These are phyloP conservation scores for Pyracantha coccinea DNA, from an alignment of 331 rosid species.

Conservation along the genomic window DNA sequence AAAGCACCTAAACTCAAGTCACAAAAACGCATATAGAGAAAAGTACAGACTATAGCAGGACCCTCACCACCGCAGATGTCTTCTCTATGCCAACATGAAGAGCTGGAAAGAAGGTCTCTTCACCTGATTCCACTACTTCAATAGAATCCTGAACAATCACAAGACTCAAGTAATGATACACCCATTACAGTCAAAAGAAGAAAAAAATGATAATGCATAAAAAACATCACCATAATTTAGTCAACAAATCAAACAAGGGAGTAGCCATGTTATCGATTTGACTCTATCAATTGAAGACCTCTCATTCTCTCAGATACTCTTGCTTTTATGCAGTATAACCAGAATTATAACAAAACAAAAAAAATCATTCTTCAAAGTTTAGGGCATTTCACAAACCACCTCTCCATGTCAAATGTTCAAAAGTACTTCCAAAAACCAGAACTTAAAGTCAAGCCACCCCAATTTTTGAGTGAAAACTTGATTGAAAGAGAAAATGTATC, in stretches of 20 bases:
- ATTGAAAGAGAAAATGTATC: not conserved
- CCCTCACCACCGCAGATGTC: constrained; percentile 73
- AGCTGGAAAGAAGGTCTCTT: constrained; percentile 88
- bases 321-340: not conserved
- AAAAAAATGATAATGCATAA: not conserved
- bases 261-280: not conserved
- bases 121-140: constrained; percentile 71
- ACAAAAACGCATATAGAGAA: not conserved
- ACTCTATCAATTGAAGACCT: not conserved
- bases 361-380: not conserved
- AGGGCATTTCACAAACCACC: not conserved
- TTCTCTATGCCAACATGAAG: constrained; percentile 56
- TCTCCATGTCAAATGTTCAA: not conserved
- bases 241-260: not conserved
- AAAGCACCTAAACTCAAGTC: not conserved
- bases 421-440: not conserved
- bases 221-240: not conserved
- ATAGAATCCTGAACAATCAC: constrained; percentile 49
- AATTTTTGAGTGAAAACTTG: not conserved
- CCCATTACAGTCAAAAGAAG: constrained; percentile 1
- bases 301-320: not conserved
- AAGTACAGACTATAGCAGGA: constrained; percentile 7
- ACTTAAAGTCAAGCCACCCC: not conserved
- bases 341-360: not conserved
- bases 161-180: not conserved